Percentiles rank a stretch among this genome's conserved stretches.
phyloP scores from a whole-genome alignment of 768 basidiomycete species.

The Naganishia vishniacii region DNA sequence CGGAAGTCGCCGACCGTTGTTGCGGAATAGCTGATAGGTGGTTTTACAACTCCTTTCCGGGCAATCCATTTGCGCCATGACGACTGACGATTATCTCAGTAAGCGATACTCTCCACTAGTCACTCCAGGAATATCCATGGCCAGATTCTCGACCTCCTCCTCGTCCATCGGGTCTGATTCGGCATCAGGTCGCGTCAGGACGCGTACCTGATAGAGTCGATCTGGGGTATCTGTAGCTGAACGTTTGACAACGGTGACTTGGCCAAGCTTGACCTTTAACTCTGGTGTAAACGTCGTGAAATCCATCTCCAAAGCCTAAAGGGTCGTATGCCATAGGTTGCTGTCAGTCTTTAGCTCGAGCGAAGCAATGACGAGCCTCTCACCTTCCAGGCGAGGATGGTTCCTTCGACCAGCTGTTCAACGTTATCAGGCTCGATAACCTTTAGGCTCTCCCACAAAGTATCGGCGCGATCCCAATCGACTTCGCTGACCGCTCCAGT shows the following conservation, averaged over 20 bases:
- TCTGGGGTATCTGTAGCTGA: slow-evolving; percentile 1
- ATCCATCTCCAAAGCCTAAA: slow-evolving; percentile 21
- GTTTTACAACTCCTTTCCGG: not conserved
- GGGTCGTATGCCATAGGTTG: not conserved
- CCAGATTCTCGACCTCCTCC: slow-evolving; percentile 3
- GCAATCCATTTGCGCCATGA: not conserved
- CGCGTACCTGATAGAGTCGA: slow-evolving; percentile 4
- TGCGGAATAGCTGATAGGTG: not conserved
- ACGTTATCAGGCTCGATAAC: not conserved
- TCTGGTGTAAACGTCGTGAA: slow-evolving; percentile 22
- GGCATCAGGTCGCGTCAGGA: slow-evolving; percentile 4
- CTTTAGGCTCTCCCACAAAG: not conserved
- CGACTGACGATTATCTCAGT: not conserved
- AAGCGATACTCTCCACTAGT: slow-evolving; percentile 10
- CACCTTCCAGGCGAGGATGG: slow-evolving; percentile 21
- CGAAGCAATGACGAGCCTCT: no score
- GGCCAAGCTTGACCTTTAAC: slow-evolving; percentile 7
- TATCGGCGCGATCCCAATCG: slow-evolving; percentile 2
- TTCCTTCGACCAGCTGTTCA: slow-evolving; percentile 1
- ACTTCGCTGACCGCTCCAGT: not conserved
- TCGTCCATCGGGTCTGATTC: slow-evolving; percentile 2
- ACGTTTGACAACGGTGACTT: slow-evolving; percentile 9
- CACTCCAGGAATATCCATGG: not conserved
- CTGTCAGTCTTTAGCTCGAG: no score
- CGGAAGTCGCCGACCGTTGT: slow-evolving; percentile 5